These are phyloP conservation scores for Suillus hirtellus DNA, from an alignment of 768 basidiomycete genomes.

Conservation along the genomic window DNA sequence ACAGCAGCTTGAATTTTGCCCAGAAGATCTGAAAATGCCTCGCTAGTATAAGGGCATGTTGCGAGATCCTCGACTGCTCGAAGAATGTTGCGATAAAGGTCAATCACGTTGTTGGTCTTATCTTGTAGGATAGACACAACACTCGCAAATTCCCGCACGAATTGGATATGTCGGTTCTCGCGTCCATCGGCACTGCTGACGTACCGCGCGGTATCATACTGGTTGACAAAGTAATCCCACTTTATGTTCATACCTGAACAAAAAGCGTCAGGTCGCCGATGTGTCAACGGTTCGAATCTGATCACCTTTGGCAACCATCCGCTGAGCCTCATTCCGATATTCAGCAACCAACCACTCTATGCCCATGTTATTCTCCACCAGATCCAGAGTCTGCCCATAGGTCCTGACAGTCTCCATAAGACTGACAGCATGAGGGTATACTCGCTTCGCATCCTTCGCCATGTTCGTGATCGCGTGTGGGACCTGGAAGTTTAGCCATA, in stretches of 20 bases:
- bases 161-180: slow-evolving; percentile 90
- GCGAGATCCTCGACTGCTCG: slow-evolving; percentile 84
- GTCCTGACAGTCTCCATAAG: slow-evolving; percentile 99
- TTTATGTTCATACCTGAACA: slow-evolving; percentile 85
- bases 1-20: slow-evolving; percentile 83
- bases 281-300: background rate
- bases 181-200: slow-evolving; percentile 69
- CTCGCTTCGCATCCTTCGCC: slow-evolving; percentile 98
- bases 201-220: slow-evolving; percentile 83
- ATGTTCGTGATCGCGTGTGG: slow-evolving; percentile 94
- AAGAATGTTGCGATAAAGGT: slow-evolving; percentile 83
- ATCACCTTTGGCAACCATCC: slow-evolving; percentile 87
- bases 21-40: slow-evolving; percentile 80
- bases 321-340: slow-evolving; percentile 88
- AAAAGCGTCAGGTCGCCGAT: background rate
- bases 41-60: slow-evolving; percentile 81
- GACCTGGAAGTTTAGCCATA: slow-evolving; percentile 95
- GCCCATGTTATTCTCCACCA: slow-evolving; percentile 87
- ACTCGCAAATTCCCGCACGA: slow-evolving; percentile 93
- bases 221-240: slow-evolving; percentile 97
- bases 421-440: slow-evolving; percentile 97
- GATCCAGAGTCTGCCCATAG: slow-evolving; percentile 91
- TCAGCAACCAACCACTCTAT: slow-evolving; percentile 95
- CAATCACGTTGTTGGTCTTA: slow-evolving; percentile 93
- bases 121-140: slow-evolving; percentile 93